phyloP scores from a whole-genome alignment of 805 yeast genomes.

The Saccharomyces kudriavzevii region DNA sequence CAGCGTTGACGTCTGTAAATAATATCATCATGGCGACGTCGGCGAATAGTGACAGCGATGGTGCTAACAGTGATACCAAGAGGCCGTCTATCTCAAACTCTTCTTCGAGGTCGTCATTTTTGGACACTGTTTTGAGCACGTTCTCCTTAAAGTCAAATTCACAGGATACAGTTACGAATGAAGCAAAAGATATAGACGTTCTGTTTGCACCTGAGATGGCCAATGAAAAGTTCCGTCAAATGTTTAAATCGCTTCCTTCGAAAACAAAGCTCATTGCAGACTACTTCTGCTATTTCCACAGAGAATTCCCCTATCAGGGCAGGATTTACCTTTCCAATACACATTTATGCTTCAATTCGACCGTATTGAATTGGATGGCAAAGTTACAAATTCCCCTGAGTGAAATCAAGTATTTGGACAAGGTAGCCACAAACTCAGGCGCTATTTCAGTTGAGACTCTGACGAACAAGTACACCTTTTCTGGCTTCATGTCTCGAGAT shows the following conservation, averaged over 20 bases:
- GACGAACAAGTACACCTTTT: slow-evolving; percentile 65
- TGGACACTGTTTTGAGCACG: slow-evolving; percentile 18
- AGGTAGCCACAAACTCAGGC: slow-evolving; percentile 56
- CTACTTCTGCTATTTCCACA: slow-evolving; percentile 78
- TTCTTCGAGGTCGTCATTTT: slow-evolving; percentile 11
- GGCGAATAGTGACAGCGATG: not conserved
- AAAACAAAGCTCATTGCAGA: slow-evolving; percentile 75
- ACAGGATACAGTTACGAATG: not conserved
- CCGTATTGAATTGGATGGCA: slow-evolving; percentile 83
- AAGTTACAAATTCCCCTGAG: slow-evolving; percentile 61
- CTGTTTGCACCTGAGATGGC: slow-evolving; percentile 55
- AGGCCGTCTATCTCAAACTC: not conserved
- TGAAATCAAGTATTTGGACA: slow-evolving; percentile 57
- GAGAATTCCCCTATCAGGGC: slow-evolving; percentile 85
- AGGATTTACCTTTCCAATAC: slow-evolving; percentile 71
- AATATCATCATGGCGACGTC: slow-evolving; percentile 8
- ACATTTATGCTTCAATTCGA: slow-evolving; percentile 75
- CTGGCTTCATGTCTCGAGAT: slow-evolving; percentile 80
- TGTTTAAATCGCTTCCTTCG: slow-evolving; percentile 59
- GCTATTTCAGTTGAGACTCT: slow-evolving; percentile 69
- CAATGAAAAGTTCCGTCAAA: slow-evolving; percentile 64
- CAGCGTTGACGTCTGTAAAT: slow-evolving; percentile 17
- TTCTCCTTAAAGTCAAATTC: slow-evolving; percentile 10
- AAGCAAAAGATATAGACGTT: slow-evolving; percentile 38
- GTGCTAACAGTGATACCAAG: not conserved